Evolutionary conservation across 495 filamentous ascomycete genomes (phyloP), one percentile per base, ranked within the genome.

Genomic region (Daldinia grandis): DNA sequence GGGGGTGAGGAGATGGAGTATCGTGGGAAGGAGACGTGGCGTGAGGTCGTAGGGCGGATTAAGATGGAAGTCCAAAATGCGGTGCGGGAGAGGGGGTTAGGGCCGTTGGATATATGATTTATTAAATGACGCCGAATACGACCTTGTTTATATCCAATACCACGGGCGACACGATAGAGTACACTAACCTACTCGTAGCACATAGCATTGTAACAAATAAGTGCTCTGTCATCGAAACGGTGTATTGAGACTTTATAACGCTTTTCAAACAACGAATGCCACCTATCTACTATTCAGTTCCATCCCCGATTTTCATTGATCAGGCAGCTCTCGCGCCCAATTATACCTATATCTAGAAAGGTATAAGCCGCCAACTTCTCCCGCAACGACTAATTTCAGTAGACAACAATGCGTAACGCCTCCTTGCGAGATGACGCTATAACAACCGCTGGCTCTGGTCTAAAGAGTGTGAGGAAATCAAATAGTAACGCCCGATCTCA

Each of bases 1-100:
- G 42, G 53, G 10, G 64, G 35, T 4, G 78, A 78, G 8, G 78
- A 76, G 19, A 56, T 69, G 1, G 76, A 68, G 12, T 53, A 64
- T 55, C 71, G 63, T 24, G 78, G 69, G 4, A 62, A 60, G 68
- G 74, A 72, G 62, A 71, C 74, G 31, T 86, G 84, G 83, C 67
- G 40, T 40, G 65, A 80, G 53, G 90, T 89, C 10, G 54, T 94
- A 40, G 73, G 67, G 58, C 76, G 63, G 3, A 79, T 95, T 25
- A 87, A 88, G 74, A 73, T 78, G 40, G 85, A 82, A 35, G 84
- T 94, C 12, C 84, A 90, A 69, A 78, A 75, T 51, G 92, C 88
- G 4, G 82, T 92, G 40, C 78, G 74, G 68, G 81, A 81, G 65
- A 85, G 93, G 64, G 92, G 90, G 0, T 72, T 96, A 64, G 90